Evolutionary conservation across 805 yeast species (phyloP), one percentile per base, ranked within the genome.

Genomic region (Schizosaccharomyces japonicus): DNA sequence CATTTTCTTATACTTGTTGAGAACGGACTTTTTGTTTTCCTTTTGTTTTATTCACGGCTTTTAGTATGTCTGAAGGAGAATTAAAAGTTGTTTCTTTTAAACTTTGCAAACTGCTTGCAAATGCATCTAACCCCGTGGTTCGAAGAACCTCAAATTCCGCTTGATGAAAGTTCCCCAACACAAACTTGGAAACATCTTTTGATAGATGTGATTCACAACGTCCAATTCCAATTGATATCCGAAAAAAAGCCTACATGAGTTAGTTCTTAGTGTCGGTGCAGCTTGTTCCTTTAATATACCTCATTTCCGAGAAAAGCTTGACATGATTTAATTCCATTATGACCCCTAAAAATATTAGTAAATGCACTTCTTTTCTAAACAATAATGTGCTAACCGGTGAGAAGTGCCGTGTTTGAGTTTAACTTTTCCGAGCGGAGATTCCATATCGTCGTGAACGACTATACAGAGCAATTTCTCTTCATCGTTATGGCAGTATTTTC

Each of bases 391-490:
- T 19, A 19, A 36, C 42, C 23, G 17, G 23, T 36, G 42, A 5
- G 42, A 36, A 13, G 27, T 27, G 4, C 42, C 42, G 42, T 15
- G 42, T 15, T 19, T 19, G 23, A 36, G 42, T 13, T 36, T 36
- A 13, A 29, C 32, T 29, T 29, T 29, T 17, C 42, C 42, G 17
- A 36, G n/a, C 7, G 17, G 27, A 7, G 23, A 21, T n/a, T 36
- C 42, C 23, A 36, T 19, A 7, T 36, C 42, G 23, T 36, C 42
- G n/a, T 36, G 42, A 10, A 36, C 42, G n/a, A 36, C 42, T 19
- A 36, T 23, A 21, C 26, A 36, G 10, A 21, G 13, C 7, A 21
- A n/a, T 17, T 10, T 32, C n/a, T 17, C 36, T 21, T 36, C 23
- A 13, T 36, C 42, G 15, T 19, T 19, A 19, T 25, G 27, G 13